Evolutionary conservation across 768 basidiomycete genomes (phyloP).

Genomic region (Russula dissimulans): DNA sequence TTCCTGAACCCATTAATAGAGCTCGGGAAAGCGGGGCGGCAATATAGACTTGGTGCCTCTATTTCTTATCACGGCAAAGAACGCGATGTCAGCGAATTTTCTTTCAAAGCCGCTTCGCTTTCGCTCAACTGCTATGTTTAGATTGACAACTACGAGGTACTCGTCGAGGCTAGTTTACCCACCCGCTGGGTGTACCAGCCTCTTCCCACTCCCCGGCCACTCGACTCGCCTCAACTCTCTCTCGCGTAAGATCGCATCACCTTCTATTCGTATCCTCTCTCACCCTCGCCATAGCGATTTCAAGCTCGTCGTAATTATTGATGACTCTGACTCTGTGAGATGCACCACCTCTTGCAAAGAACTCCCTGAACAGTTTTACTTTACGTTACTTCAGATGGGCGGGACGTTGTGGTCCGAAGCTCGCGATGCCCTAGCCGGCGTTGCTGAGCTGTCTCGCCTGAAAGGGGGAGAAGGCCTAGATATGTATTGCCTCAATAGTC

Average conservation of each 20-base stretch:
- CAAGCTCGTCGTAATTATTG: constrained; percentile 35
- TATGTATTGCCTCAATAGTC: constrained; percentile 34
- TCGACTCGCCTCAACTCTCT: background rate
- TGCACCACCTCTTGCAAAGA: background rate
- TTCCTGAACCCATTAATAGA: constrained; percentile 20
- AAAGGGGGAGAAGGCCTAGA: constrained; percentile 34
- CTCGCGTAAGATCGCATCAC: background rate
- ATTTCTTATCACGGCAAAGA: constrained; percentile 30
- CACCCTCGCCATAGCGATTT: constrained; percentile 25
- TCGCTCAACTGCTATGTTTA: constrained; percentile 3
- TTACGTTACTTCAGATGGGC: constrained; percentile 29
- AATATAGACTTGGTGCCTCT: constrained; percentile 25
- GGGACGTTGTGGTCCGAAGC: constrained; percentile 32
- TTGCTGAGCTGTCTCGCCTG: constrained; percentile 30
- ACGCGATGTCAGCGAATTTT: constrained; percentile 22
- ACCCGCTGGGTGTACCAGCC: background rate
- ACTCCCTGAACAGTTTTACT: background rate
- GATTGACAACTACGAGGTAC: constrained; percentile 29
- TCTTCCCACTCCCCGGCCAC: background rate
- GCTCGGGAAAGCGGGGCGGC: constrained; percentile 28
- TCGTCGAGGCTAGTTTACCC: constrained; percentile 26
- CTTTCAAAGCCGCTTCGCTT: background rate
- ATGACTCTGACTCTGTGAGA: constrained; percentile 33
- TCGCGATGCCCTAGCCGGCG: constrained; percentile 34
- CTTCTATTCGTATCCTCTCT: background rate